Evolutionary conservation across 2,329 filamentous ascomycete genomes (phyloP), one percentile per base, ranked within the genome.

Genomic region (Penicillium sumatraense): DNA sequence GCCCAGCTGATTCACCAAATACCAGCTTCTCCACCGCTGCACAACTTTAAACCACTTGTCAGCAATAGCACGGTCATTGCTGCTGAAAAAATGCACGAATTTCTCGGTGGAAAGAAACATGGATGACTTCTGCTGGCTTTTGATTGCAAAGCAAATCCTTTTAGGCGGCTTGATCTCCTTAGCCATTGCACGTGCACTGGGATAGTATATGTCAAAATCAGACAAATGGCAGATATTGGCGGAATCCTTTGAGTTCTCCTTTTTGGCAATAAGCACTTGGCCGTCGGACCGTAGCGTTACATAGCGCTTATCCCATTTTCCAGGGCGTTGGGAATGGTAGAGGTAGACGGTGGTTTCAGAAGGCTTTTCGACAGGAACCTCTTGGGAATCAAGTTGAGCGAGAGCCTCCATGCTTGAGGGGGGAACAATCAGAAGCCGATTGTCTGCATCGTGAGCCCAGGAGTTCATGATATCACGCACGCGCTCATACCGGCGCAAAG

Each of bases 1-100:
- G 16, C 86, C 85, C 68, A 88, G 83, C 57, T 86, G 86, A 63
- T 90, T 87, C 40, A 91, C 89, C 7, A 97, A 77, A 68, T 96
- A 96, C 91, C 92, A 96, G 72, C 90, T 96, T 55, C 93, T 85
- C 93, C 93, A 97, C 35, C 77, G 78, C 58, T 96, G 91, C 1
- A 96, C 81, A 21, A 83, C 81, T 14, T 83, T 79, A 66, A 89
- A 87, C 75, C 93, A 96, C 13, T 79, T 76, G n/a, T 83, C 81
- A 0, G 90, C 90, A 1, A 86, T 73, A 1, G 78, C 71, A 5
- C 82, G 77, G 64, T 97, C 90, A 41, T 91, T 90, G 1, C 89
- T 91, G 55, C 86, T 88, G 76, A 98, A 96, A 75, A 93, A 96
- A 69, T 98, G 93, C 3, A 96, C 89, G 68, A 91, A 98, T 63